Evolutionary conservation across 257 asterid genomes (phyloP).

Genomic region (Nemophila menziesii): DNA sequence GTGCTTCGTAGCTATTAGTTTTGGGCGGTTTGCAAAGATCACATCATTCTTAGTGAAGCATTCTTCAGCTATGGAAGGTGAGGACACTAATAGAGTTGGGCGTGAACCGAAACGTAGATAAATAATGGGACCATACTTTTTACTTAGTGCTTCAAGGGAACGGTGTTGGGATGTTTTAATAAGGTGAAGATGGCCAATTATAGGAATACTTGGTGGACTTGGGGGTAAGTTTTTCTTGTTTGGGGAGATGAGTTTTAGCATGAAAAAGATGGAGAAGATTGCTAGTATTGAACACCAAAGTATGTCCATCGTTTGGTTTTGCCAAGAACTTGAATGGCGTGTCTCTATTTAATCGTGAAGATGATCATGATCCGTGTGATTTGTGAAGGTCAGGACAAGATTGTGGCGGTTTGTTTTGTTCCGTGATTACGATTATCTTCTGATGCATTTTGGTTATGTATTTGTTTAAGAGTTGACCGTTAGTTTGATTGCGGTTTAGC

Average conservation of each 20-base stretch:
- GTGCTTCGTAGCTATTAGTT: slow-evolving; percentile 17
- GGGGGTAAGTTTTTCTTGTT: slow-evolving; percentile 30
- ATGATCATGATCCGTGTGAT: too few species aligned
- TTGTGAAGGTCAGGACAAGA: too few species aligned
- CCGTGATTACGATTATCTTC: too few species aligned
- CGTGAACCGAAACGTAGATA: slow-evolving; percentile 26
- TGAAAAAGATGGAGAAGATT: slow-evolving; percentile 8
- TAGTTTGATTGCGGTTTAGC: too few species aligned
- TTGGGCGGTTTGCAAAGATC: slow-evolving; percentile 37
- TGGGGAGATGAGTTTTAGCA: slow-evolving; percentile 10
- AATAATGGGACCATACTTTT: slow-evolving; percentile 34
- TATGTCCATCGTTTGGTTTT: too few species aligned
- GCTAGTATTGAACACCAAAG: too few species aligned
- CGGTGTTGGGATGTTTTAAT: slow-evolving; percentile 24
- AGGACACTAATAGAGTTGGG: slow-evolving; percentile 28
- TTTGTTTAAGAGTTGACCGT: too few species aligned
- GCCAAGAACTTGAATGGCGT: too few species aligned
- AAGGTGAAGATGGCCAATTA: slow-evolving; percentile 51
- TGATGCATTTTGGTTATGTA: too few species aligned
- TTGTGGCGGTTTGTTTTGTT: too few species aligned
- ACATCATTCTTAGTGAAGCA: slow-evolving; percentile 33
- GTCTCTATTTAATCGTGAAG: too few species aligned
- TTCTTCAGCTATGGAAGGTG: slow-evolving; percentile 32
- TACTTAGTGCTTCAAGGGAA: slow-evolving; percentile 25
- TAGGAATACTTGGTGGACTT: slow-evolving; percentile 34